Evolutionary conservation across 495 filamentous ascomycete species (phyloP), one percentile per base, ranked within the genome.

Genomic region (Penicillium cataractarum): DNA sequence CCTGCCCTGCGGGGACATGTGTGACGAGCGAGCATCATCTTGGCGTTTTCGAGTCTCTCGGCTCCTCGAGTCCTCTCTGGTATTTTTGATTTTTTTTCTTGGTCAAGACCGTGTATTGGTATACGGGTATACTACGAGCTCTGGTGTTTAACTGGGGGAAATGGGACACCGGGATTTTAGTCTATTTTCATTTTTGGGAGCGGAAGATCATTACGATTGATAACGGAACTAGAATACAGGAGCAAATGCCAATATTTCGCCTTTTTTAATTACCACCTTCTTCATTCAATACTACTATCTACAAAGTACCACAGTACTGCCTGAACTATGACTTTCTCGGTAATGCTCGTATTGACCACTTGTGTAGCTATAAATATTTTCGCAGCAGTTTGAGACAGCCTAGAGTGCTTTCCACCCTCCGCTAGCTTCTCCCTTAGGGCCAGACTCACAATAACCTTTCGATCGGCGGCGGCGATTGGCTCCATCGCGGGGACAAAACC

Each of bases 21-120:
- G 61, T 60, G 53, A 65, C 58, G 63, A 65, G 58, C 58, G 63
- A 65, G 63, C 63, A 65, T 65, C 48, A 62, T 55, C 57, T 56
- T 54, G 60, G 65, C 60, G 65, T 63, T 60, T 54, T 50, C 40
- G 24, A 42, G 35, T n/a, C 22, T 51, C 42, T 49, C n/a, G n/a
- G n/a, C n/a, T n/a, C n/a, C n/a, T 50, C 24, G 26, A 50, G 24
- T 49, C 21, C 22, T 26, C 46, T 27, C 46, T 49, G 22, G 10
- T 54, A 49, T 49, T 29, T 31, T 40, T 22, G 22, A 26, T 51
- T 37, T 42, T 62, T n/a, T 55, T 51, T 37, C 35, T 46, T 35
- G 33, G 55, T 54, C 40, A n/a, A n/a, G 22, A 50, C 32, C 48
- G 32, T 60, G 58, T 53, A 44, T 32, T 44, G 61, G 55, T 55